Percentiles rank a stretch among this genome's conserved stretches.
These are phyloP conservation scores for Lactarius quietus DNA, from an alignment of 768 basidiomycete species.

Conservation along the genomic window DNA sequence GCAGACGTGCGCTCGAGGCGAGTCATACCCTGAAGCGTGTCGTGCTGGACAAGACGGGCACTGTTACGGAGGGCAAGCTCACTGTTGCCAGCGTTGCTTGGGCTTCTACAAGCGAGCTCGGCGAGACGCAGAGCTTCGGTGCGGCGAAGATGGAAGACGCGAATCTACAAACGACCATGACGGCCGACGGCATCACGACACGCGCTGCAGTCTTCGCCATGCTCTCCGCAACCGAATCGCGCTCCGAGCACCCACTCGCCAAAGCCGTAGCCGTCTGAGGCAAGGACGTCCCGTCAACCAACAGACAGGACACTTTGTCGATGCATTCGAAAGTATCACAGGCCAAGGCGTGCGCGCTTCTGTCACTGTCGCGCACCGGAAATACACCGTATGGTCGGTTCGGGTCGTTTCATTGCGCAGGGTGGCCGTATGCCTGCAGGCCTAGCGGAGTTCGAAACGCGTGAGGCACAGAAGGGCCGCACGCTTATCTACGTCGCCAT, in stretches of 20 bases:
- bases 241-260: conserved; percentile 95
- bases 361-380: conserved; percentile 46
- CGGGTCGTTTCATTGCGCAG: conserved; percentile 62
- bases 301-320: conserved; percentile 53
- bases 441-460: conserved; percentile 60
- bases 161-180: conserved; percentile 33
- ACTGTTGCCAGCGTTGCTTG: conserved; percentile 74
- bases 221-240: conserved; percentile 82
- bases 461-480: conserved; percentile 69
- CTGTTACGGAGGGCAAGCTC: conserved; percentile 95
- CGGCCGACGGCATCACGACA: conserved; percentile 60
- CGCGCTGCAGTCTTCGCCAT: conserved; percentile 68
- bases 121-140: conserved; percentile 27
- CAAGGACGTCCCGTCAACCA: conserved; percentile 51
- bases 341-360: conserved; percentile 84
- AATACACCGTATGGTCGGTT: conserved; percentile 71
- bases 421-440: conserved; percentile 53
- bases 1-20: conserved; percentile 90
- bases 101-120: conserved; percentile 45
- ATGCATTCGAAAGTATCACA: conserved; percentile 81
- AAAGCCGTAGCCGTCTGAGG: conserved; percentile 87
- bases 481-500: conserved; percentile 88
- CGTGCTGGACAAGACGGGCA: conserved; percentile 96
- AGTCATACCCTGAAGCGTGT: conserved; percentile 78
- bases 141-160: conserved; percentile 23